Evolutionary conservation across 345 rosid species (phyloP).

Genomic region (Theobroma cacao): DNA sequence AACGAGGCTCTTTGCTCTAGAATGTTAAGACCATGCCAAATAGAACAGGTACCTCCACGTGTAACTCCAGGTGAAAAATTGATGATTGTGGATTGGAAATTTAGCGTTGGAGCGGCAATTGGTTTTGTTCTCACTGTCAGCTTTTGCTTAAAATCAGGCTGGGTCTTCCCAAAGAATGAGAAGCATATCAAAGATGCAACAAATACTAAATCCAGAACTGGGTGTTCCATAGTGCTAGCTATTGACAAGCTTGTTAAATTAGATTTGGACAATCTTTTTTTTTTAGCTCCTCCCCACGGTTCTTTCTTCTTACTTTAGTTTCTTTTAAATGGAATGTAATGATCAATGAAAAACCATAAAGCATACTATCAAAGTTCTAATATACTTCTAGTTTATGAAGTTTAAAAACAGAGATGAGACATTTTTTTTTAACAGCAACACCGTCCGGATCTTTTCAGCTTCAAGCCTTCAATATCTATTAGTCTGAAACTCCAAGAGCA

Average conservation of each 20-base stretch:
- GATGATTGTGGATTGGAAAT: not conserved
- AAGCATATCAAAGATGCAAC: not conserved
- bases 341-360: not conserved
- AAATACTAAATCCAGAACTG: not conserved
- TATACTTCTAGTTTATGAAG: not conserved
- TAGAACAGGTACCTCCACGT: not conserved
- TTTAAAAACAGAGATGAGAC: no score
- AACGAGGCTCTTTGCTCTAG: conserved; percentile 14
- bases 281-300: not conserved
- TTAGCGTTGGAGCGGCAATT: conserved; percentile 21
- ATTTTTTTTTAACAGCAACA: not conserved
- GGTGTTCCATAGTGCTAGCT: not conserved
- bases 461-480: not conserved
- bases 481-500: not conserved
- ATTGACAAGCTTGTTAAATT: not conserved
- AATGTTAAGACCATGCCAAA: not conserved
- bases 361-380: not conserved
- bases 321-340: not conserved
- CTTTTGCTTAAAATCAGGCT: conserved; percentile 29
- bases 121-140: conserved; percentile 19
- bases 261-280: not conserved
- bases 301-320: not conserved
- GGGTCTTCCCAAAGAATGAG: conserved; percentile 10
- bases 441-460: no score
- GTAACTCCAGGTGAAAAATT: not conserved